Base-by-base conservation (phyloP, 257 asterid genomes). In the Rubia yunnanensis region DNA sequence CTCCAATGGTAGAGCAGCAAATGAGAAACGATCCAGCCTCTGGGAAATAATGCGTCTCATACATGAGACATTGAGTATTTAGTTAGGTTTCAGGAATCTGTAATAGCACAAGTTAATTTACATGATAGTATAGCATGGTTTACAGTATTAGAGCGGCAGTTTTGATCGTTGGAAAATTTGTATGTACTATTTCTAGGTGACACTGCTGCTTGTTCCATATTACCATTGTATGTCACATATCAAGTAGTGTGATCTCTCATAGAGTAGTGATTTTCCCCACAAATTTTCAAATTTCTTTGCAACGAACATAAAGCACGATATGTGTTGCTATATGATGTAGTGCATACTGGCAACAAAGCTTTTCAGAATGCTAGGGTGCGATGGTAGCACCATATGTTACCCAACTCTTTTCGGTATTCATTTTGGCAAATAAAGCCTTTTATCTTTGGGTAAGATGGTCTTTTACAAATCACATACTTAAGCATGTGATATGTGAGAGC, bases 1-100 rank as follows among this genome's bases (percentile, higher is more conserved):
- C 94, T 13, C 94, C 95, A 57, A 79, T 83, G 84, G 88, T 76
- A 46, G 98, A 91, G 70, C 96, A 85, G 71, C 87, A 81, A 35
- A 53, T 81, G 55, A 88, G 83, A 75, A 81, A 78, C 60, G 96
- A 84, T 60, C 56, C 83, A 13, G 75, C 77, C 34, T 66, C 84
- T 24, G 76, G 86, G 65, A 83, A 78, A 76, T 86, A 80, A 87
- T 38, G 63, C 59, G n/a, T 63, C 18, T 13, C 18, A 20, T 53
- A 10, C 31, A 17, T 22, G 30, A 44, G 53, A 20, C 28, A 18
- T 35, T 34, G 46, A 52, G 17, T 15, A 34, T 53, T 22, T 11
- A 4, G 13, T 4, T 59, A 17, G 31, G 68, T 35, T 48, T 64
- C 35, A 1, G 26, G 62, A 26, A 60, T 11, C 11, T 50, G 11